Base-by-base conservation (phyloP, 2,329 filamentous ascomycete genomes). In the Cercospora janseana region DNA sequence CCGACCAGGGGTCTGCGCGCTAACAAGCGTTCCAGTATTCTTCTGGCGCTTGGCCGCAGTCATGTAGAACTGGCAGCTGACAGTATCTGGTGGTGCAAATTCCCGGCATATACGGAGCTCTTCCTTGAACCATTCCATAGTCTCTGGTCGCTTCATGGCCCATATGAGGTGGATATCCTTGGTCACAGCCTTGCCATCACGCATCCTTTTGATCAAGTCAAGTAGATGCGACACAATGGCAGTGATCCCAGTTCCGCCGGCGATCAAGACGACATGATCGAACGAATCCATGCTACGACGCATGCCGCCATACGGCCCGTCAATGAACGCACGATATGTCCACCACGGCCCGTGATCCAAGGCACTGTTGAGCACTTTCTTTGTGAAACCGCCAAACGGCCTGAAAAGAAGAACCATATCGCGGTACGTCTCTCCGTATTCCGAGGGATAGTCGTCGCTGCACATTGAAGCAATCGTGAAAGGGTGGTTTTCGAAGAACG, bases 121-220 rank as follows among this genome's bases (percentile, higher is more conserved):
- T 70, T 96, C 91, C 58, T 88, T 87, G 77, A 96, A 97, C 92
- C 92, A 97, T 66, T 96, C 89, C 83, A 97, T 89, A 1, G 89
- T 88, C 69, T 96, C 92, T 10, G 93, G 83, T 49, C 87, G 82
- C 70, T 93, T 95, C 59, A 96, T 75, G 4, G 91, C 84, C 92
- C 92, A 97, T n/a, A 97, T 81, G 1, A 97, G 88, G 12, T 93
- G 86, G 4, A 97, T 86, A 57, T 86, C 88, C 67, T 87, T 88
- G 2, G 91, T 96, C 35, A 95, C 88, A 26, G 92, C 91, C 69
- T 95, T 95, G 42, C 89, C 88, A 65, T 95, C 91, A 52, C 90
- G 84, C 86, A 97, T 95, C 52, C 90, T 84, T 72, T 95, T 96
- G 72, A 96, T 94, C n/a, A 97, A 75, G 59, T 95, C 88, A 16